A percentile compares a stretch with the other conserved stretches of the same genome.
These are phyloP conservation scores for Oemleria cerasiformis DNA, from an alignment of 306 rosid species.

Conservation along the genomic window DNA sequence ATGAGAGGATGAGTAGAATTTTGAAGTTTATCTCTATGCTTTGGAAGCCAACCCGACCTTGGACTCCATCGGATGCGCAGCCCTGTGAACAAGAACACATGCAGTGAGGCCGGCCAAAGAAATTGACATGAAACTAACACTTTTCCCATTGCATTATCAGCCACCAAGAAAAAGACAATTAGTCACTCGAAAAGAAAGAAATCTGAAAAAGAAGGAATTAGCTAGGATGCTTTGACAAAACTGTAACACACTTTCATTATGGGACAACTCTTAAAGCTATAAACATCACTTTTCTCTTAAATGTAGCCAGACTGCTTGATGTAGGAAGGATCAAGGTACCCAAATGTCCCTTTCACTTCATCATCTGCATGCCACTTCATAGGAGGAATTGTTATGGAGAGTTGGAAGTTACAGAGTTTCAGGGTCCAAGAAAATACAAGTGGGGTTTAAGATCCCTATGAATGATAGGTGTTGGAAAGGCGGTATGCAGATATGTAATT, in stretches of 20 bases:
- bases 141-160: neutral
- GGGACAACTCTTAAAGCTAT: too few species aligned
- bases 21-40: neutral
- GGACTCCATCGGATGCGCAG: too few species aligned
- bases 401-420: neutral
- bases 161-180: neutral
- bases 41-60: neutral
- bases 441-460: neutral
- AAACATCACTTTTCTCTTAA: neutral
- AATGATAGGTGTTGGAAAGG: too few species aligned
- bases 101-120: too few species aligned
- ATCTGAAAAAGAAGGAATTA: too few species aligned
- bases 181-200: too few species aligned
- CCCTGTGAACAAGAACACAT: too few species aligned
- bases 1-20: too few species aligned
- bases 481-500: too few species aligned
- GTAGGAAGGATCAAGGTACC: neutral
- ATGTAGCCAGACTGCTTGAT: neutral
- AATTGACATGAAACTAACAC: too few species aligned
- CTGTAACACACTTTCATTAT: neutral
- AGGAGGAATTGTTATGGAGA: conserved; percentile 1
- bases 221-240: neutral
- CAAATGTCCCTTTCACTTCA: neutral
- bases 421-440: too few species aligned
- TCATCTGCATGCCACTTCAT: neutral